Base-by-base conservation (phyloP, 768 basidiomycete species). In the Rhodotorula diobovata region DNA sequence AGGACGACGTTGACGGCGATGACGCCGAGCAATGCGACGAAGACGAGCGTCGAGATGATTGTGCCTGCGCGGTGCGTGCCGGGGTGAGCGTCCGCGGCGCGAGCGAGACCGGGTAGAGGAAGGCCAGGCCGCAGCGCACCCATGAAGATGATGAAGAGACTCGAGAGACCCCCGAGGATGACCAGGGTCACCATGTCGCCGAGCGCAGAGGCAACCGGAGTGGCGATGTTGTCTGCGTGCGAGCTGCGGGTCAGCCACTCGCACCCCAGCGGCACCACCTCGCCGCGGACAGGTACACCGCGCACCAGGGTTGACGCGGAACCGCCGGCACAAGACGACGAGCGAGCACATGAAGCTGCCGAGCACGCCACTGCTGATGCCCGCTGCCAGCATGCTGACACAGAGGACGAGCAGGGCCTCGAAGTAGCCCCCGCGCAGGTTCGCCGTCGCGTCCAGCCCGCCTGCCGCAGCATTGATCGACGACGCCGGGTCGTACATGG, bases 321-420 rank as follows among this genome's bases (percentile, higher is more conserved):
- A 86, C 77, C 83, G 85, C 61, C 91, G 83, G 79, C 93, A 93
- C 1, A 90, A 62, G 32, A 97, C 84, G 60, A 97, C 86, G 39
- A 97, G 85, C 32, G 82, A 80, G 76, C 89, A 90, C 93, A 97
- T 97, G 81, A 99, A 96, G 1, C 89, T 90, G 9, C 95, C 96
- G 2, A 98, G 85, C 2, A 93, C 77, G 8, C 90, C 80, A 72
- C 89, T 87, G 18, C 90, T 90, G 45, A 78, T 45, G 18, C 74
- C 68, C 25, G 78, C 78, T 21, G 88, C 81, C 64, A 93, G 86
- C 75, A 91, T 93, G 73, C 67, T 81, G 9, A 82, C 81, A n/a
- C 79, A 80, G 1, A 83, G 73, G 25, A 83, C 81, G 67, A 82
- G 79, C 43, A 81, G 70, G 35, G 81, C 77, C 68, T 83, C 81